Evolutionary conservation across 345 rosid genomes (phyloP), one percentile per base, ranked within the genome.

Genomic region (Sisymbrium irio): DNA sequence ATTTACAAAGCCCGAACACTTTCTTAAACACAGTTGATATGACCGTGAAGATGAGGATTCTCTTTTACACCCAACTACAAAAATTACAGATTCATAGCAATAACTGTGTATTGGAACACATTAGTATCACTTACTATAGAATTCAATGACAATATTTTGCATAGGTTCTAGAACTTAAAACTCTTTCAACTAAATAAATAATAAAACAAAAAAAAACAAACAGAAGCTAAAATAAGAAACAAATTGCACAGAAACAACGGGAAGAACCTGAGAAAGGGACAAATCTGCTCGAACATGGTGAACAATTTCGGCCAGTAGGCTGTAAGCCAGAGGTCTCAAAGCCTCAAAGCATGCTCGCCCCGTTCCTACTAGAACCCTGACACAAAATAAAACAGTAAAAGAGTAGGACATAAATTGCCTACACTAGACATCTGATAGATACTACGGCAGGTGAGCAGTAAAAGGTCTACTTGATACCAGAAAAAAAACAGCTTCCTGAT

Each of bases 281-380:
- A 95, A 92, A 28, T 92, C 98, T 15, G 78, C 85, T 39, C 98
- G 88, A 82, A 92, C 97, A 87, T 95, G 99, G 83, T 95, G 99
- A 75, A 92, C 98, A 77, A 95, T 95, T 86, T 95, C 99, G 17
- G 99, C 99, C 62, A 95, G 82, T 45, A 95, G 79, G 82, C 99
- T 95, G 84, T 92, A 95, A 65, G 99, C 99, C 83, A 95, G 82
- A 57, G 99, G 99, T 78, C 99, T 92, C 82, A 95, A 61, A 59
- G 98, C 87, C 82, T 95, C 98, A 71, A 85, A 90, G 82, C 98
- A 95, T 64, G 98, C 99, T 59, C 94, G 85, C 36, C 99, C 99
- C 49, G 96, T 87, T 75, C 99, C 99, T 75, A 92, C 98, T 58
- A 92, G 84, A 84, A 95, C 98, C 80, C 99, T 95, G 81, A 67